Base-by-base conservation (phyloP, 345 rosid genomes). In the Excoecaria cochinchinensis region DNA sequence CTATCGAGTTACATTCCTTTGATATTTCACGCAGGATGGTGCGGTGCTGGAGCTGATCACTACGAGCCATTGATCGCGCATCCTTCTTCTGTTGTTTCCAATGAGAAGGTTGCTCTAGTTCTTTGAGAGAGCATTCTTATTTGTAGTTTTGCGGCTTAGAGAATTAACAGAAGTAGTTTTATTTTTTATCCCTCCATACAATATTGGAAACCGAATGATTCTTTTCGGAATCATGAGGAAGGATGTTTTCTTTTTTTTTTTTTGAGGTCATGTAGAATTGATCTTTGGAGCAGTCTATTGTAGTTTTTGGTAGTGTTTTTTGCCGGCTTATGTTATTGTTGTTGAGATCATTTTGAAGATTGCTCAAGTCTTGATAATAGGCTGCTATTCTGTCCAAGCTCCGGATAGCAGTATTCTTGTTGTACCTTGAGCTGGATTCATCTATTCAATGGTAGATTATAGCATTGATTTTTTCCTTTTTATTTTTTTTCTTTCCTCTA, bases 31-130 rank as follows among this genome's bases (percentile, higher is more conserved):
- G 40, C 87, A 96, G 98, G 98, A 24, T 96, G 98, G 99, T 96
- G 97, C 64, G 97, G 92, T 57, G 99, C 95, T 0, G 99, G 99
- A 61, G 97, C 97, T 42, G 99, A 96, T 80, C 99, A 96, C 78
- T 96, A 96, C 38, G 99, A 96, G 76, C 98, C 99, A 8, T 78
- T 96, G 81, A 83, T 93, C 7, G 97, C 97, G 31, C 86, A 79
- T 66, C 89, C 95, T 56, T 85, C 91, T 55, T 81, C 94, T n/a
- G 55, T 86, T 40, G 81, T 91, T 44, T 90, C 97, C 6, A 89
- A 83, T 9, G 99, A 92, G 89, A 93, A 96, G 84, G 97, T 90
- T 64, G 99, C 97, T 40, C 76, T 84, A 21, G 92, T 92, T 69
- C 92, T 96, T 61, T 91, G 84, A 91, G 64, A 74, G 81, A 60